Conservation (phyloP, 2,329 filamentous ascomycete species). For the Colletotrichum tropicale region DNA sequence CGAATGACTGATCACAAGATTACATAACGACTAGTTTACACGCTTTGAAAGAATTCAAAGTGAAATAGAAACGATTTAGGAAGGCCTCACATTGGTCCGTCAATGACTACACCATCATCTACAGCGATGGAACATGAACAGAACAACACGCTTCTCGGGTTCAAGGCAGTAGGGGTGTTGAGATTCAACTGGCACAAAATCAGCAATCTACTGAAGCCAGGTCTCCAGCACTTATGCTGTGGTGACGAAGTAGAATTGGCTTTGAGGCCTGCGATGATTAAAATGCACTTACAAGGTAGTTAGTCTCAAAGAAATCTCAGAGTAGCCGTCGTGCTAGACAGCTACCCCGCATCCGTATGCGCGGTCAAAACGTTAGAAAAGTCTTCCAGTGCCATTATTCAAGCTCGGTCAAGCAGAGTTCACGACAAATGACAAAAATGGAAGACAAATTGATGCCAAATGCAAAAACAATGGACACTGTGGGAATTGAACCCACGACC, state of each 20-base stretch:
- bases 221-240: background rate
- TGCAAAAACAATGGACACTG: conserved; percentile 8
- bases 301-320: background rate
- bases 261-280: background rate
- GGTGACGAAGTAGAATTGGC: background rate
- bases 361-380: rapidly evolving
- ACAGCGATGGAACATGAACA: background rate
- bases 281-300: too few species aligned
- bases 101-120: too few species aligned
- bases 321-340: background rate
- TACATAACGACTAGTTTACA: background rate
- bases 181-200: background rate
- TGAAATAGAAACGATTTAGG: background rate
- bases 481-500: conserved; percentile 19
- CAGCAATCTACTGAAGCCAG: background rate
- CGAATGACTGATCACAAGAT: background rate
- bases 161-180: background rate
- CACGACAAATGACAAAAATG: background rate
- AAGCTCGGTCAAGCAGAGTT: background rate
- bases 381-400: rapidly evolving
- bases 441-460: rapidly evolving
- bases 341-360: background rate
- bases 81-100: background rate
- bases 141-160: background rate
- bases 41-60: background rate